phyloP scores from a whole-genome alignment of 2,329 filamentous ascomycete species.

The Claviceps sp. region DNA sequence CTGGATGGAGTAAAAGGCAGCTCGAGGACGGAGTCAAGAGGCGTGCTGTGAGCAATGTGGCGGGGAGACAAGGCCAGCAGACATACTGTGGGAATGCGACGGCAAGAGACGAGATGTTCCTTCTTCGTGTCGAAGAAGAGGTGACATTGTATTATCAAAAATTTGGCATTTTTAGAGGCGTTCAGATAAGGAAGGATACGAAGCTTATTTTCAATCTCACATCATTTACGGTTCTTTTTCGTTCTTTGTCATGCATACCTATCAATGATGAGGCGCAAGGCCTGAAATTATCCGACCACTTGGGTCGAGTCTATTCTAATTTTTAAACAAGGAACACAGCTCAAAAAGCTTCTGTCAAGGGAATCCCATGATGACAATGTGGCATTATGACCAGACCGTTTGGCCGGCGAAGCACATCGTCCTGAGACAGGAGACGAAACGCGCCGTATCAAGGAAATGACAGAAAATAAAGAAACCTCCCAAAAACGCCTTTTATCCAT shows the following conservation, averaged over 20 bases:
- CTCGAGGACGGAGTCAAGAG: slow-evolving; percentile 8
- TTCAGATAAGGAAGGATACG: slow-evolving; percentile 15
- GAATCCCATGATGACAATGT: not conserved
- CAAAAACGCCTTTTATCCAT: not conserved
- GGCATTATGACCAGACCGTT: not conserved
- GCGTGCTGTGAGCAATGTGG: not conserved
- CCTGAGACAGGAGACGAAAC: not conserved
- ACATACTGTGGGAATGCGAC: not conserved
- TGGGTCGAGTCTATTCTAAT: not conserved
- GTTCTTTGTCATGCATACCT: not conserved
- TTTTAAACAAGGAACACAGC: not conserved
- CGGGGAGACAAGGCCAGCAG: not conserved
- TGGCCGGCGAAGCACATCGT: not conserved
- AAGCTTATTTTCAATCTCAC: slow-evolving; percentile 4
- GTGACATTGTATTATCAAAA: slow-evolving; percentile 21
- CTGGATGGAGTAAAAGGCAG: not conserved
- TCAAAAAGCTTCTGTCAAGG: not conserved
- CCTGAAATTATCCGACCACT: not conserved
- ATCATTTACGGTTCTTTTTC: not conserved
- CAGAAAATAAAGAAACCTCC: not conserved
- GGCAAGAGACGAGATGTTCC: not conserved
- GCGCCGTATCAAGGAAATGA: not conserved
- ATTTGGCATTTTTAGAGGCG: slow-evolving; percentile 21
- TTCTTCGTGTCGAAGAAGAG: slow-evolving; percentile 11
- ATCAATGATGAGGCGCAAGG: not conserved